Evolutionary conservation across 2,329 filamentous ascomycete species (phyloP).

Genomic region (Cercospora sp.): DNA sequence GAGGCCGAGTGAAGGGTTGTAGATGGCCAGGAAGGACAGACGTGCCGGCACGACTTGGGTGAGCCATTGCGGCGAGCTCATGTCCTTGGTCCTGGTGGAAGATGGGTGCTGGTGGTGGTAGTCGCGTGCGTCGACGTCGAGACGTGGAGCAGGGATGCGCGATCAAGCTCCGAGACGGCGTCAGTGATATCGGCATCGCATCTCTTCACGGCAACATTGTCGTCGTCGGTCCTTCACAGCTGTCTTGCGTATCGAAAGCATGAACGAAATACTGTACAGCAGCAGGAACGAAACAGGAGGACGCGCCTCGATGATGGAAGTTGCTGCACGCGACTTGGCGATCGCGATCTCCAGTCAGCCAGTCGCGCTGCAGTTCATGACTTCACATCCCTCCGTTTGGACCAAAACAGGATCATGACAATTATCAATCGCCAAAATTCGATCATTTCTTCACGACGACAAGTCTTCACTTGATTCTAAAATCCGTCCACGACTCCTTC

Average conservation of each 20-base stretch:
- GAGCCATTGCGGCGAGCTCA: constrained; percentile 31
- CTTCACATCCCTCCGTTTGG: neutral
- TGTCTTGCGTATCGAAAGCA: neutral
- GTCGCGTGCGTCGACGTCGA: neutral
- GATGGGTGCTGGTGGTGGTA: neutral
- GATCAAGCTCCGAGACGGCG: constrained; percentile 2
- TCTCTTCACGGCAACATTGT: neutral
- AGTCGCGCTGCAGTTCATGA: neutral
- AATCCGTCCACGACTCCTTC: constrained; percentile 4
- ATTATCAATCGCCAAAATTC: neutral
- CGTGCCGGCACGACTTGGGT: constrained; percentile 63
- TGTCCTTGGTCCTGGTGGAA: constrained; percentile 11
- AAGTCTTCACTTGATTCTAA: neutral
- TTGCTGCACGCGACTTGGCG: neutral
- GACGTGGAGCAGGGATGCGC: neutral
- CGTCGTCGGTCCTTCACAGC: neutral
- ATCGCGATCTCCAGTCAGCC: neutral
- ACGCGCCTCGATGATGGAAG: neutral
- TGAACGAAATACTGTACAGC: neutral
- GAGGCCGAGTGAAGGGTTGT: constrained; percentile 78
- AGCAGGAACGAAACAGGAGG: neutral
- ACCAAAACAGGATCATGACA: too few relatives aligned
- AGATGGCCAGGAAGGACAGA: constrained; percentile 88
- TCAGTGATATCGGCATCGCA: neutral
- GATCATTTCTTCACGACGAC: neutral